Percentiles rank a stretch among this genome's conserved stretches.
phyloP scores from a whole-genome alignment of 805 yeast species.

The Yamadazyma takamatsuzukensis region DNA sequence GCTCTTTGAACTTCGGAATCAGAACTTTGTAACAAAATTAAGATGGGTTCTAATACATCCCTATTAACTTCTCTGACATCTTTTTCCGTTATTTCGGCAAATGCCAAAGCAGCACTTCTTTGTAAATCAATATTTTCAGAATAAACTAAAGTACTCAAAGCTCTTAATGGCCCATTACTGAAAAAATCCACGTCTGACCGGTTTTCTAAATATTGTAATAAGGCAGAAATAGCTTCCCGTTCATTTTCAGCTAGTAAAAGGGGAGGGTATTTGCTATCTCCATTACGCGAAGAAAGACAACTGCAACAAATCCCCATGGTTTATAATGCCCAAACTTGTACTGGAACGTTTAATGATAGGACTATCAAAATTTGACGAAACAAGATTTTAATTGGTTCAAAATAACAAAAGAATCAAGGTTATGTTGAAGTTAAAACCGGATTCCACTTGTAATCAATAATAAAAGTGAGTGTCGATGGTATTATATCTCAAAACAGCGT shows the following conservation, averaged over 20 bases:
- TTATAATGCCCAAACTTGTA: too few relatives aligned
- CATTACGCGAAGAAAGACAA: slow-evolving; percentile 37
- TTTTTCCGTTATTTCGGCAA: slow-evolving; percentile 97
- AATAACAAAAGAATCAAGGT: background rate
- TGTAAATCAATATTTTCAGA: slow-evolving; percentile 94
- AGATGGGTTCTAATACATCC: slow-evolving; percentile 90
- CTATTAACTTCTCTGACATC: slow-evolving; percentile 87
- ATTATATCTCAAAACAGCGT: too few relatives aligned
- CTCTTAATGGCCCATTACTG: slow-evolving; percentile 79
- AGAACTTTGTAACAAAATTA: slow-evolving; percentile 76
- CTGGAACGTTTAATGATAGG: background rate
- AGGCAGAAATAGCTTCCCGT: slow-evolving; percentile 90
- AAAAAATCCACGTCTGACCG: slow-evolving; percentile 86
- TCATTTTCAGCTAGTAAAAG: slow-evolving; percentile 86
- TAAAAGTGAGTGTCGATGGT: too few relatives aligned
- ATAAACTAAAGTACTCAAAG: slow-evolving; percentile 87
- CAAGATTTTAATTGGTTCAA: background rate
- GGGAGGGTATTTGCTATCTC: slow-evolving; percentile 66
- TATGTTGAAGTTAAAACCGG: too few relatives aligned
- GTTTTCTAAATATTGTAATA: slow-evolving; percentile 85
- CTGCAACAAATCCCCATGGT: slow-evolving; percentile 43
- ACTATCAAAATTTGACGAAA: too few relatives aligned
- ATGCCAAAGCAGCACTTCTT: slow-evolving; percentile 95
- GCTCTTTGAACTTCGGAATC: slow-evolving; percentile 97
- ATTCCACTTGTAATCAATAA: too few relatives aligned